These are phyloP conservation scores for Colletotrichum filicis DNA, from an alignment of 2,329 filamentous ascomycete species.

Conservation along the genomic window DNA sequence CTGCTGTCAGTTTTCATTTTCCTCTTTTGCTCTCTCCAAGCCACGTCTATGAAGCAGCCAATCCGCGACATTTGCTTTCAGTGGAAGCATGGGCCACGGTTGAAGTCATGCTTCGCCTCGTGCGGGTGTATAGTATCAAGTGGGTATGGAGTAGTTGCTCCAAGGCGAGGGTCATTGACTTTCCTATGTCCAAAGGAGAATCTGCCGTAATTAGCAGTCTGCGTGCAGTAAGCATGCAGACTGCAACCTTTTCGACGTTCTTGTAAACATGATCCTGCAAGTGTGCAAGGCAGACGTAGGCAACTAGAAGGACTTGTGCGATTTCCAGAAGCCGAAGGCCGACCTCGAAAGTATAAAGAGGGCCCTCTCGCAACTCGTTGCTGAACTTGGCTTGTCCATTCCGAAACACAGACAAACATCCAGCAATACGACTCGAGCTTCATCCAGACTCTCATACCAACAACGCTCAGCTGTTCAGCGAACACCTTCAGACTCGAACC, in stretches of 20 bases:
- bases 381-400: background rate
- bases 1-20: conserved; percentile 22
- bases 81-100: background rate
- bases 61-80: conserved; percentile 1
- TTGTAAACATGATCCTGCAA: conserved; percentile 7
- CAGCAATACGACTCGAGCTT: background rate
- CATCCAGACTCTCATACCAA: background rate
- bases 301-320: conserved; percentile 6
- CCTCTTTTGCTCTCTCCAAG: conserved; percentile 16
- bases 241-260: conserved; percentile 6
- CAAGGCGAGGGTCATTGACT: background rate
- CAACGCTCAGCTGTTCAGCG: background rate
- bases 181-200: background rate
- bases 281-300: background rate
- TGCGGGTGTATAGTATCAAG: conserved; percentile 8
- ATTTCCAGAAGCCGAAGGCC: background rate
- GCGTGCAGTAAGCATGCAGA: conserved; percentile 24
- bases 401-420: conserved; percentile 6
- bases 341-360: conserved; percentile 25
- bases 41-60: conserved; percentile 22
- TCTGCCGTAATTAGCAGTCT: conserved; percentile 26
- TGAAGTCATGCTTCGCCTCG: conserved; percentile 9
- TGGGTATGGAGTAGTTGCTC: background rate
- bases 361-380: background rate
- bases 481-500: background rate